Conservation (phyloP, 2,329 filamentous ascomycete genomes). For the Pseudogymnoascus sp. region DNA sequence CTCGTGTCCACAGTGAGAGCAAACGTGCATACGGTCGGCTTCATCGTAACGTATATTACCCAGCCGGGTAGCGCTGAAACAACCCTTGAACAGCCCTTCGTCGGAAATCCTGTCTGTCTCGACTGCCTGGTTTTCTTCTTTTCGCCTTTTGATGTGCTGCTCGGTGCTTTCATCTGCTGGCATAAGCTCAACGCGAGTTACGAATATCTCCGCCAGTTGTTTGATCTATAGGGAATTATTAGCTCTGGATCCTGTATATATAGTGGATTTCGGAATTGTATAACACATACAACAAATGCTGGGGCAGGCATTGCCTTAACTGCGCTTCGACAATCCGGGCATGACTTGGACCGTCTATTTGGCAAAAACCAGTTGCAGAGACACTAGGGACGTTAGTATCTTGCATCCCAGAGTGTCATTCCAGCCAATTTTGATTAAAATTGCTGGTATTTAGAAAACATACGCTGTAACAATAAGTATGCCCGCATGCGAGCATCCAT, state of each 20-base stretch:
- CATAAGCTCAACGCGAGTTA: slow-evolving; percentile 50
- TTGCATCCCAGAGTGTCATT: neutral
- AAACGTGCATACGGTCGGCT: slow-evolving; percentile 54
- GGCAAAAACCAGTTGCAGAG: slow-evolving; percentile 31
- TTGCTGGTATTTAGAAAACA: slow-evolving; percentile 22
- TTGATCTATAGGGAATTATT: slow-evolving; percentile 42
- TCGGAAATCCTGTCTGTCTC: slow-evolving; percentile 48
- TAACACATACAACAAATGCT: slow-evolving; percentile 49
- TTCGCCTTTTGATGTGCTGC: slow-evolving; percentile 49
- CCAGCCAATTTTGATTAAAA: neutral
- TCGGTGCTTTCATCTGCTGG: slow-evolving; percentile 55
- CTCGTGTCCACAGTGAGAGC: slow-evolving; percentile 56
- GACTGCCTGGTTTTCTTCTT: slow-evolving; percentile 51
- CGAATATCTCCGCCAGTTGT: slow-evolving; percentile 57
- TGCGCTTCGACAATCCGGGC: slow-evolving; percentile 57
- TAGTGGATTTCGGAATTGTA: neutral
- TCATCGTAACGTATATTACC: slow-evolving; percentile 39
- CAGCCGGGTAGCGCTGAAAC: neutral
- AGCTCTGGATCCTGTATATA: neutral
- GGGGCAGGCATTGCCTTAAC: slow-evolving; percentile 54
- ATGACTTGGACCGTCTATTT: slow-evolving; percentile 52
- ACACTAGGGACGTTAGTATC: slow-evolving; percentile 24
- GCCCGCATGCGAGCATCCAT: slow-evolving; percentile 59
- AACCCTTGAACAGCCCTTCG: slow-evolving; percentile 59
- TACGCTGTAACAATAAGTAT: slow-evolving; percentile 65